Base-by-base conservation (phyloP, 371 early-diverging fungal species). In the Apophysomyces sp. region DNA sequence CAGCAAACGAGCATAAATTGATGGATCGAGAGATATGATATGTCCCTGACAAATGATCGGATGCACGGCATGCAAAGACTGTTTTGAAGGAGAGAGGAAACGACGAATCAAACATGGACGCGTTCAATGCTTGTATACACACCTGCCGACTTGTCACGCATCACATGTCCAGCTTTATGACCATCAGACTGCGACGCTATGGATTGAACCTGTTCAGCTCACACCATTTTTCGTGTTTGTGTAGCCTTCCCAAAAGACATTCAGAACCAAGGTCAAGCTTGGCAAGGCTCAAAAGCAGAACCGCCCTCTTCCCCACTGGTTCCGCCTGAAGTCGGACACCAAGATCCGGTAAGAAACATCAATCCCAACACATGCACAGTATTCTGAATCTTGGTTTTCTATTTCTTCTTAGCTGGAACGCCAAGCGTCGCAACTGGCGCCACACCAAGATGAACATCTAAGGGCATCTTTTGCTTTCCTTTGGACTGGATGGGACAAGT, bases 371-470 rank as follows among this genome's bases (percentile, higher is more conserved):
- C n/a, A n/a, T n/a, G n/a, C n/a, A n/a, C n/a, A n/a, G n/a, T n/a
- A 37, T 44, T 9, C 49, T 44, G 27, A 44, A n/a, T 44, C 8
- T 27, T 49, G 4, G 16, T 36, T 55, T 21, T 52, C 21, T 55
- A 13, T 44, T 32, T 8, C 40, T 4, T 41, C 52, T 18, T 26
- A 84, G 93, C 66, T 97, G 95, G 91, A 96, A 95, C 89, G 88
- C 93, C 74, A 98, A 97, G 93, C 91, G 97, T 65, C 92, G 97
- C 69, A 88, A 96, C 94, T 97, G 98, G 98, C 89, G 96, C 82
- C 92, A 94, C 75, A 96, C 95, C 81, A 96, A 97, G 94, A 83
- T 95, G 73, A 89, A 90, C 84, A 71, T 95, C 70, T 94, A 93
- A 91, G 49, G 32, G 26, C 9, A 16, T 16, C 28, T 18, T 51